These are phyloP conservation scores for Coemansia sp. DNA, from an alignment of 192 early-diverging fungal species.

Conservation along the genomic window DNA sequence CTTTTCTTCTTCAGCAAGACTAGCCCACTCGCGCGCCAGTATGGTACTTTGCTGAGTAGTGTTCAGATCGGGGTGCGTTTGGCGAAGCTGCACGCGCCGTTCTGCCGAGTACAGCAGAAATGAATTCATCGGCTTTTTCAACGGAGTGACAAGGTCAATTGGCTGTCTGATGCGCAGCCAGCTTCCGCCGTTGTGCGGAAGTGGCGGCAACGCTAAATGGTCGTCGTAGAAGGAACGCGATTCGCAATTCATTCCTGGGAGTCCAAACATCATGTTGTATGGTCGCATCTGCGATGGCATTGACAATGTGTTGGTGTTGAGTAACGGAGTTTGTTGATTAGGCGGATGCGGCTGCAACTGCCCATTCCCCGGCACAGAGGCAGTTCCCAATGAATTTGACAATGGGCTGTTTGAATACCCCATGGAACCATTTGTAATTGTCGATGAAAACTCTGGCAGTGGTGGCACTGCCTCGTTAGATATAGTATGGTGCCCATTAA, in stretches of 20 bases:
- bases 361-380: slow-evolving; percentile 4
- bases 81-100: slow-evolving; percentile 64
- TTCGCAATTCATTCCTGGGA: slow-evolving; percentile 32
- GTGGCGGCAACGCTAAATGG: slow-evolving; percentile 33
- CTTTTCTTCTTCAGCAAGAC: slow-evolving; percentile 58
- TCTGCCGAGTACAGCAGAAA: slow-evolving; percentile 68
- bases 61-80: slow-evolving; percentile 59
- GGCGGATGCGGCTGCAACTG: slow-evolving; percentile 2
- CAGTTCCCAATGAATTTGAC: slow-evolving; percentile 8
- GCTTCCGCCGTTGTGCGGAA: slow-evolving; percentile 29
- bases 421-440: slow-evolving; percentile 10
- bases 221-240: slow-evolving; percentile 47
- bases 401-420: slow-evolving; percentile 26
- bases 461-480: neutral
- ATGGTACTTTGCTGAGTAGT: slow-evolving; percentile 68
- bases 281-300: slow-evolving; percentile 26
- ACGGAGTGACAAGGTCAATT: slow-evolving; percentile 54
- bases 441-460: neutral
- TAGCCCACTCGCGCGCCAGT: slow-evolving; percentile 68
- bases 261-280: slow-evolving; percentile 50
- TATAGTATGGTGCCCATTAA: neutral
- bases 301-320: slow-evolving; percentile 18
- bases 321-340: neutral
- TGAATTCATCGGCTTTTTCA: slow-evolving; percentile 69
- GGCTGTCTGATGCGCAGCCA: slow-evolving; percentile 52